Conservation (phyloP, 768 basidiomycete genomes). For the Mrakia gelida region DNA sequence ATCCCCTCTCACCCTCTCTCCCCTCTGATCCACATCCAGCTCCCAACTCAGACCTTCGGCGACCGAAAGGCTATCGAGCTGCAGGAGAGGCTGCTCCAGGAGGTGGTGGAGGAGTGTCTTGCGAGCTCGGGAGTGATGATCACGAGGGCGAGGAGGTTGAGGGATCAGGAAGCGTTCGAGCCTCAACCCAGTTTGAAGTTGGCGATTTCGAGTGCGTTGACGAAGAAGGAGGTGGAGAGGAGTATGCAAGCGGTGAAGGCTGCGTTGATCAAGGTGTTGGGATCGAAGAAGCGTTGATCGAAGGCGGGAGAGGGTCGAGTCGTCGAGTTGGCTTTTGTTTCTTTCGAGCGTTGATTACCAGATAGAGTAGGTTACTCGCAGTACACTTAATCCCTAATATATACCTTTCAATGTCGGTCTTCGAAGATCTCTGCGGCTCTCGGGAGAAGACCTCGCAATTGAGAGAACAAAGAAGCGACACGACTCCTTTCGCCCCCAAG, state of each 20-base stretch:
- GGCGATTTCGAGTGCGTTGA: conserved; percentile 68
- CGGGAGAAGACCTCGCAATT: too few species aligned
- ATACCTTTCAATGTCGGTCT: too few species aligned
- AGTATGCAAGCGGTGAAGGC: conserved; percentile 69
- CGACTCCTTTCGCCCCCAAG: too few species aligned
- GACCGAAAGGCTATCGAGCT: conserved; percentile 53
- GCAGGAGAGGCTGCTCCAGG: conserved; percentile 81
- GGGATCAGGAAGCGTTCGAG: conserved; percentile 77
- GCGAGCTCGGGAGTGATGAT: conserved; percentile 66
- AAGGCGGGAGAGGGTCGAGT: too few species aligned
- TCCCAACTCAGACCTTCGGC: conserved; percentile 49
- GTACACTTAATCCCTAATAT: neutral
- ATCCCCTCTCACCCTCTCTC: conserved; percentile 82
- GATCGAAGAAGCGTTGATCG: neutral
- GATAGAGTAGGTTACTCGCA: too few species aligned
- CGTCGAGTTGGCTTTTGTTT: too few species aligned
- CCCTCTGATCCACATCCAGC: conserved; percentile 79
- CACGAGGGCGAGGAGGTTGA: conserved; percentile 74
- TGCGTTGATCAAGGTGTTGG: conserved; percentile 66
- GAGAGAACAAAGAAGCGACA: too few species aligned
- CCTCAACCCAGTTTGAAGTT: conserved; percentile 77
- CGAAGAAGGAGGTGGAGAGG: conserved; percentile 88
- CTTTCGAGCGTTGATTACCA: too few species aligned
- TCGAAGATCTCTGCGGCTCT: too few species aligned
- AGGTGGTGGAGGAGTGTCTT: conserved; percentile 82